Percentiles rank a stretch among this genome's conserved stretches.
Evolutionary conservation across 176 grass and related monocot genomes (phyloP).

Genomic region (Alloteropsis semialata): DNA sequence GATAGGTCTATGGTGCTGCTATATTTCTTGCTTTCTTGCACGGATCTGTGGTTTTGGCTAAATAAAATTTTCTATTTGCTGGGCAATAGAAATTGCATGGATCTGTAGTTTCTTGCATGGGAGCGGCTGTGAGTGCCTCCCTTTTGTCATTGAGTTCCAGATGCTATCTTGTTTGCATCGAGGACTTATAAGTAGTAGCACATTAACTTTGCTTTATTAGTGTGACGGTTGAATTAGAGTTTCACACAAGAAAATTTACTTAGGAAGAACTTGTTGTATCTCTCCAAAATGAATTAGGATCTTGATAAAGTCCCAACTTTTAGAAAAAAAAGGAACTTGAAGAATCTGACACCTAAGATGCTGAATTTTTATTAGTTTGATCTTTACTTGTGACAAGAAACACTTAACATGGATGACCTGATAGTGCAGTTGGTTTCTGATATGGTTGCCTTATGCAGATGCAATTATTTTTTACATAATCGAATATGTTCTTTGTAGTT

Average conservation of each 20-base stretch:
- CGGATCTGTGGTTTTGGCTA: conserved; percentile 40
- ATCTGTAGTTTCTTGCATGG: too few relatives aligned
- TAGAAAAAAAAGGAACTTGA: neutral
- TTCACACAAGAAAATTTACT: neutral
- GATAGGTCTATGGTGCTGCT: conserved; percentile 7
- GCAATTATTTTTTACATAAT: neutral
- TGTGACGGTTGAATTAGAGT: conserved; percentile 4
- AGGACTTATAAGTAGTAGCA: neutral
- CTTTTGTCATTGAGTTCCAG: neutral
- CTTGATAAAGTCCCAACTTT: neutral
- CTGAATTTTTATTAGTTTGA: conserved; percentile 12
- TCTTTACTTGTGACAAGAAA: neutral
- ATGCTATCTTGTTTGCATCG: neutral
- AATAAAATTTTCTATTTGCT: conserved; percentile 32
- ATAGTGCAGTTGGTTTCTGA: neutral
- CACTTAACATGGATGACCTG: neutral
- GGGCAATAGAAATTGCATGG: too few relatives aligned
- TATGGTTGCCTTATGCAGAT: neutral
- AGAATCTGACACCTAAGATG: conserved; percentile 24
- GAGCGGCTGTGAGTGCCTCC: neutral
- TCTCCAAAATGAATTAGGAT: neutral
- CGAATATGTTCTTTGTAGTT: neutral
- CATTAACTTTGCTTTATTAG: neutral
- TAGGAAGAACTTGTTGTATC: neutral
- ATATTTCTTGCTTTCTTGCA: conserved; percentile 26